Percentiles rank a stretch among this genome's conserved stretches.
Evolutionary conservation across 192 early-diverging fungal genomes (phyloP).

Genomic region (Funneliformis mosseae): DNA sequence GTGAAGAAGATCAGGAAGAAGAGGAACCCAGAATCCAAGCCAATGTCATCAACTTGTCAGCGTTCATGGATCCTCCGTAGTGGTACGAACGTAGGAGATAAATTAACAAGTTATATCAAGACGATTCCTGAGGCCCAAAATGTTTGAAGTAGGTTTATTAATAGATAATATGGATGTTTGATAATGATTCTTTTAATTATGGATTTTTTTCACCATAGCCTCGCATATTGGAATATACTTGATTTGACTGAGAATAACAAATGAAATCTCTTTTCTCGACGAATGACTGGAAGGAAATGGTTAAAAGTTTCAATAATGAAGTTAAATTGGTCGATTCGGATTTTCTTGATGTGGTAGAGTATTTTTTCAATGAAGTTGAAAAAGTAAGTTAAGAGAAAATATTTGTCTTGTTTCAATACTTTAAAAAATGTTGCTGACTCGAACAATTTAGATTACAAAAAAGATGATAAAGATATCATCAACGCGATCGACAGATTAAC

Average conservation of each 20-base stretch:
- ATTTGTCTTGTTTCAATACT: slow-evolving; percentile 23
- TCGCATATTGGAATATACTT: slow-evolving; percentile 37
- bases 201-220: slow-evolving; percentile 30
- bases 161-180: slow-evolving; percentile 10
- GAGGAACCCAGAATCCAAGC: slow-evolving; percentile 19
- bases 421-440: slow-evolving; percentile 35
- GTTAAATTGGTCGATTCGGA: slow-evolving; percentile 34
- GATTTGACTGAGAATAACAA: slow-evolving; percentile 31
- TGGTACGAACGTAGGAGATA: slow-evolving; percentile 31
- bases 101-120: slow-evolving; percentile 29
- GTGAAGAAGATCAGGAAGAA: slow-evolving; percentile 21
- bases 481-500: slow-evolving; percentile 31
- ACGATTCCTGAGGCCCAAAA: slow-evolving; percentile 39
- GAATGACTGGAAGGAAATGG: slow-evolving; percentile 30
- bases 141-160: slow-evolving; percentile 37
- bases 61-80: slow-evolving; percentile 24
- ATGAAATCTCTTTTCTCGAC: slow-evolving; percentile 36
- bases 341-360: slow-evolving; percentile 21
- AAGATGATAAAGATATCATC: slow-evolving; percentile 30
- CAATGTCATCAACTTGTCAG: slow-evolving; percentile 25
- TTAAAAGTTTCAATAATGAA: slow-evolving; percentile 32
- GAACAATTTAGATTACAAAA: slow-evolving; percentile 32
- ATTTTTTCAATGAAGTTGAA: slow-evolving; percentile 39
- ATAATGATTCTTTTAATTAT: slow-evolving; percentile 26
- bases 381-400: slow-evolving; percentile 33